A percentile compares a stretch with the other conserved stretches of the same genome.
Conservation (phyloP, 495 filamentous ascomycete genomes). For the Hypomontagnella monticulosa region DNA sequence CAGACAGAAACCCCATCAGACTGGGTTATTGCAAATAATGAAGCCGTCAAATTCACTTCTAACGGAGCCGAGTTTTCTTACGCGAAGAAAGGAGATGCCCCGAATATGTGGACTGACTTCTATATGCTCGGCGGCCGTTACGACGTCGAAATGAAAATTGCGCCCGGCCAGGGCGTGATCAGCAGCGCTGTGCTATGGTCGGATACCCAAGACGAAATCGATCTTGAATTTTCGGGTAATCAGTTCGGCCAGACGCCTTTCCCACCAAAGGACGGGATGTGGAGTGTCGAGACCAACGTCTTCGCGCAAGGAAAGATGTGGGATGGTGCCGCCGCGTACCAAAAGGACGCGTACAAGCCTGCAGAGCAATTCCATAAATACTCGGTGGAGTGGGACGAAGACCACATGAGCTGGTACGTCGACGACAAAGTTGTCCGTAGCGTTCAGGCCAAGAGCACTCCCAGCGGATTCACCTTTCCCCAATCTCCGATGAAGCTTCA, state of each 20-base stretch:
- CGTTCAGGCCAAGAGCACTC: conserved; percentile 52
- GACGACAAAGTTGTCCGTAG: conserved; percentile 75
- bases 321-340: conserved; percentile 71
- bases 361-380: conserved; percentile 86
- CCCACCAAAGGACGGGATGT: conserved; percentile 43
- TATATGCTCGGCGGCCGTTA: conserved; percentile 85
- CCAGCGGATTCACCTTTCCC: conserved; percentile 69
- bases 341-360: conserved; percentile 73
- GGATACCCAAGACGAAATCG: conserved; percentile 92
- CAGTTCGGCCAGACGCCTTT: conserved; percentile 59
- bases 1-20: conserved; percentile 26
- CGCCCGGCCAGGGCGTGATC: conserved; percentile 76
- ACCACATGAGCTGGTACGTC: conserved; percentile 82
- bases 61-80: conserved; percentile 80
- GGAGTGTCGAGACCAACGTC: conserved; percentile 84
- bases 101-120: conserved; percentile 72
- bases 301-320: conserved; percentile 84
- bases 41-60: conserved; percentile 57
- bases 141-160: conserved; percentile 73
- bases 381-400: conserved; percentile 82
- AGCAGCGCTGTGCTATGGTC: conserved; percentile 88
- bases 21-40: conserved; percentile 37
- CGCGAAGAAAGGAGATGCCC: conserved; percentile 75
- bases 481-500: conserved; percentile 81
- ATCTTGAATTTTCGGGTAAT: conserved; percentile 83